A percentile compares a stretch with the other conserved stretches of the same genome.
These are phyloP conservation scores for Hymenoscyphus infarciens DNA, from an alignment of 2,329 filamentous ascomycete genomes.

Conservation along the genomic window DNA sequence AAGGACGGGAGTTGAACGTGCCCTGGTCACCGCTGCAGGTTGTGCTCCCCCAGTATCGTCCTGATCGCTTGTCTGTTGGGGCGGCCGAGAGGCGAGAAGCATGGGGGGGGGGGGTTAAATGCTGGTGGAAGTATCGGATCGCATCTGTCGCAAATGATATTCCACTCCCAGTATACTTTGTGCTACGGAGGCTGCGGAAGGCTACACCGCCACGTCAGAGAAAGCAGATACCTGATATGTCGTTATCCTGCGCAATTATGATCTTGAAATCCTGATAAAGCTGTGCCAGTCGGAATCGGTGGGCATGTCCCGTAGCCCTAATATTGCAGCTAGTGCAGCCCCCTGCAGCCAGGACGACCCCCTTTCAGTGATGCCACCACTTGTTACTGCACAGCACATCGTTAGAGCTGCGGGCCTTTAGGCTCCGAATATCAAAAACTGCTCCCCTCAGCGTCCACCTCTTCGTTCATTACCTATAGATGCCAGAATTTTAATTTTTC, in stretches of 20 bases:
- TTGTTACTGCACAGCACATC: conserved; percentile 1
- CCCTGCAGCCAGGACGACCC: conserved; percentile 1
- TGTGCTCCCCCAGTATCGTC: conserved; percentile 20
- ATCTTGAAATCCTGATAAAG: conserved; percentile 17
- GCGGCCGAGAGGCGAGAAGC: neutral
- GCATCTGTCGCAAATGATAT: conserved; percentile 13
- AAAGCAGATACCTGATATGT: conserved; percentile 14
- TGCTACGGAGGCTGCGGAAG: conserved; percentile 2
- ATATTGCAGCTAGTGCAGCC: neutral
- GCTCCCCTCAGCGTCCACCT: neutral
- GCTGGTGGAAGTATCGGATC: conserved; percentile 3
- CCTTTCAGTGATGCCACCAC: conserved; percentile 3
- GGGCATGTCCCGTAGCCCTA: conserved; percentile 13
- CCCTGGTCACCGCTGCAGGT: conserved; percentile 6
- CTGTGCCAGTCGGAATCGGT: conserved; percentile 19
- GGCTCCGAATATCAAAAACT: conserved; percentile 6
- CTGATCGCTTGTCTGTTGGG: neutral
- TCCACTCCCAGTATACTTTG: conserved; percentile 11
- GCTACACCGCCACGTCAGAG: conserved; percentile 15
- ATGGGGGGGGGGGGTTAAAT: conserved; percentile 6
- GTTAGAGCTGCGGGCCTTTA: conserved; percentile 15
- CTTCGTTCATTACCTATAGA: neutral
- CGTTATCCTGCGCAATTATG: conserved; percentile 19
- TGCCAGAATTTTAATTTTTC: neutral
- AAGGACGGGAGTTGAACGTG: conserved; percentile 12